Evolutionary conservation across 2,329 filamentous ascomycete genomes (phyloP).

Genomic region (Talaromyces piceae): DNA sequence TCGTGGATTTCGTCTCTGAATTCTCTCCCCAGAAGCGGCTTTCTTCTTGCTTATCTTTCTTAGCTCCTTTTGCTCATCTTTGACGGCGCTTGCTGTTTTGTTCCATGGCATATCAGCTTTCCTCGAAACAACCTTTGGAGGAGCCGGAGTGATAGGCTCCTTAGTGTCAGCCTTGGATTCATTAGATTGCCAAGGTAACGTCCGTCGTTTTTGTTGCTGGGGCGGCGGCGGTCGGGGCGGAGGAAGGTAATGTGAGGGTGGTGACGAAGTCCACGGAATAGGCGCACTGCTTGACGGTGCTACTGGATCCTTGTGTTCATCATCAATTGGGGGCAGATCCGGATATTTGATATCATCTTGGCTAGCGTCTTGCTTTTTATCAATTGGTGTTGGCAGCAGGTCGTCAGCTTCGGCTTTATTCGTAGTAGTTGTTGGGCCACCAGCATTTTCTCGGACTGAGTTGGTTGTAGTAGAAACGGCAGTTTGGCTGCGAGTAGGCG

Average conservation of each 20-base stretch:
- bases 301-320: constrained; percentile 11
- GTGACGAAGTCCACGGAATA: constrained; percentile 63
- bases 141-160: constrained; percentile 38
- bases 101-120: constrained; percentile 57
- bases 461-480: neutral
- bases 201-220: constrained; percentile 51
- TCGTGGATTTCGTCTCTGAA: constrained; percentile 28
- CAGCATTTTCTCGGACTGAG: neutral
- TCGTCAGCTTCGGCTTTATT: neutral
- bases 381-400: neutral
- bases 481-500: constrained; percentile 17
- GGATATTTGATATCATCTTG: constrained; percentile 27
- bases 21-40: constrained; percentile 36
- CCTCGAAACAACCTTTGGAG: constrained; percentile 36
- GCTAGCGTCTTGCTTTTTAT: neutral
- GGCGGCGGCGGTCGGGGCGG: constrained; percentile 20
- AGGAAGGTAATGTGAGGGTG: constrained; percentile 37
- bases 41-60: constrained; percentile 53
- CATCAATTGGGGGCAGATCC: constrained; percentile 25
- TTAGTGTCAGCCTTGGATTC: constrained; percentile 19
- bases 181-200: constrained; percentile 52
- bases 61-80: constrained; percentile 68
- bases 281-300: constrained; percentile 47
- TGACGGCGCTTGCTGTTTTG: constrained; percentile 63
- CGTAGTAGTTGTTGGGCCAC: neutral